Evolutionary conservation across 192 early-diverging fungal genomes (phyloP).

Genomic region (Podochytrium sp.): DNA sequence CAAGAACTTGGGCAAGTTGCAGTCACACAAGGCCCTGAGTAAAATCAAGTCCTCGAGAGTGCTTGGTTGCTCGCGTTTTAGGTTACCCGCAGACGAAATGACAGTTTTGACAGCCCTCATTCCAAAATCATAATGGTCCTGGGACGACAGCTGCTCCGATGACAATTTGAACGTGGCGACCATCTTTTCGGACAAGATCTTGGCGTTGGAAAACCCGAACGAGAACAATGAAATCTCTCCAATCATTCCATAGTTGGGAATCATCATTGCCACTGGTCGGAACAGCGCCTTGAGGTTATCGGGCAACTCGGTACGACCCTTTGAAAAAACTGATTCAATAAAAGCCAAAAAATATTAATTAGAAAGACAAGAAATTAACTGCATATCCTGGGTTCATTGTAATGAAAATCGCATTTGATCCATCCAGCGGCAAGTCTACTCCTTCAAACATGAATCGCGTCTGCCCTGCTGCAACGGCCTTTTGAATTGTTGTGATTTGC

Average conservation of each 20-base stretch:
- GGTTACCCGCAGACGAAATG: conserved; percentile 64
- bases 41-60: conserved; percentile 60
- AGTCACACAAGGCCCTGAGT: conserved; percentile 60
- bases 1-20: conserved; percentile 64
- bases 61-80: conserved; percentile 61
- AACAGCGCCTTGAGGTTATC: conserved; percentile 69
- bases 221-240: conserved; percentile 66
- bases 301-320: conserved; percentile 62
- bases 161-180: conserved; percentile 65
- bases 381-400: too few species aligned
- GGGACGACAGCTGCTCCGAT: conserved; percentile 66
- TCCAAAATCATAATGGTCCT: conserved; percentile 69
- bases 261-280: conserved; percentile 69
- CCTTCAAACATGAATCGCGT: conserved; percentile 64
- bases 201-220: conserved; percentile 64
- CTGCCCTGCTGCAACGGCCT: conserved; percentile 53
- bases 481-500: conserved; percentile 67
- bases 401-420: conserved; percentile 67
- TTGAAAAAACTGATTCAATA: background rate
- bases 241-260: conserved; percentile 72
- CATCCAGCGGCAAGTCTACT: conserved; percentile 58
- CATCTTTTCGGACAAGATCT: conserved; percentile 65
- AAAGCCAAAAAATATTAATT: background rate
- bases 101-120: conserved; percentile 68
- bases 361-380: background rate